These are phyloP conservation scores for Porphyra umbilicalis DNA, from an alignment of 31 red algal species.

Conservation along the genomic window DNA sequence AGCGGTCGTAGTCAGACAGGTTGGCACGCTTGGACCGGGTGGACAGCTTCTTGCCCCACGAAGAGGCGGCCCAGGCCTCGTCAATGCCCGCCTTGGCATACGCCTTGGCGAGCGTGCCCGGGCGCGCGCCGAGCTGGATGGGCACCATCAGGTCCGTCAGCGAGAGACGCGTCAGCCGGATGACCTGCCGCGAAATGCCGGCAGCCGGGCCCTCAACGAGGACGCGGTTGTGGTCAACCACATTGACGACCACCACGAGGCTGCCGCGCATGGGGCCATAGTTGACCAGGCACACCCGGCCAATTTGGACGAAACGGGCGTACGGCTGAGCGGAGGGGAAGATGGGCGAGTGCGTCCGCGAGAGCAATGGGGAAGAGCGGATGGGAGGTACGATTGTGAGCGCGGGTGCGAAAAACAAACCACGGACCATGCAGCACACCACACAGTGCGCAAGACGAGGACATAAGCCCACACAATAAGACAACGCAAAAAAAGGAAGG, in stretches of 20 bases:
- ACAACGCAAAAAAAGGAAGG: neutral
- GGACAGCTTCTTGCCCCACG: slow-evolving; percentile 83
- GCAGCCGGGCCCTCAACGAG: slow-evolving; percentile 59
- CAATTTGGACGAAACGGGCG: slow-evolving; percentile 78
- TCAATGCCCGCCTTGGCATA: slow-evolving; percentile 56
- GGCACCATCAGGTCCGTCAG: slow-evolving; percentile 67
- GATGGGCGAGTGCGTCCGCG: neutral
- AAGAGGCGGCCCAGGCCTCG: slow-evolving; percentile 34
- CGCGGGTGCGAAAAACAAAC: neutral
- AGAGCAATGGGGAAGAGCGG: neutral
- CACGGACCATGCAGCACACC: neutral
- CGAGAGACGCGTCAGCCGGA: slow-evolving; percentile 61
- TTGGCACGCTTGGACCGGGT: slow-evolving; percentile 42
- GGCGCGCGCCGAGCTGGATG: slow-evolving; percentile 33
- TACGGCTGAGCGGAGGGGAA: slow-evolving; percentile 29
- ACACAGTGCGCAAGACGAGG: neutral
- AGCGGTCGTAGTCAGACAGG: slow-evolving; percentile 86
- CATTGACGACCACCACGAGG: slow-evolving; percentile 81
- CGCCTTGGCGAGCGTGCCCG: slow-evolving; percentile 31
- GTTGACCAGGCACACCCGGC: slow-evolving; percentile 65
- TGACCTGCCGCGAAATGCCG: slow-evolving; percentile 43
- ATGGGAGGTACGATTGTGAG: neutral
- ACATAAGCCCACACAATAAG: neutral
- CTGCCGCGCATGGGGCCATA: slow-evolving; percentile 68
- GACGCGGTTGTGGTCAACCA: slow-evolving; percentile 73